Evolutionary conservation across 208 protist species (phyloP).

Genomic region (Endotrypanum monterogeii): DNA sequence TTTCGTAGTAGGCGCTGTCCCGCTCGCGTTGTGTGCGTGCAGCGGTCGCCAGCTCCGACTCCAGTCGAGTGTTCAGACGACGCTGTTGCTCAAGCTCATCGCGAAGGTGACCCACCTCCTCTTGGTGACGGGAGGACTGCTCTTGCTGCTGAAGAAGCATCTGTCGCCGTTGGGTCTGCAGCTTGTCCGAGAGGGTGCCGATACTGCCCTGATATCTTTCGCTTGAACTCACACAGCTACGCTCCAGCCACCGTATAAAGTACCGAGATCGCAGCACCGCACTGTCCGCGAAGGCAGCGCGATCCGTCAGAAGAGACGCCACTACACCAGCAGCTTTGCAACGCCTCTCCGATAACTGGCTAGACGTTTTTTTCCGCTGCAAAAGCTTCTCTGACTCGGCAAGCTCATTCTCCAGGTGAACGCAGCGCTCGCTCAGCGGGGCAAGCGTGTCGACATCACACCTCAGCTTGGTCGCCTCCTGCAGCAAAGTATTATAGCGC

Average conservation of each 20-base stretch:
- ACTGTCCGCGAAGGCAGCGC: slow-evolving; percentile 3
- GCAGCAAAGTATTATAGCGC: slow-evolving; percentile 13
- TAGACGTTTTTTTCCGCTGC: slow-evolving; percentile 13
- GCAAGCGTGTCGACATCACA: slow-evolving; percentile 30
- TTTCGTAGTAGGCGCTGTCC: slow-evolving; percentile 12
- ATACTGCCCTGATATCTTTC: background rate
- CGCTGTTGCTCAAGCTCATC: slow-evolving; percentile 21
- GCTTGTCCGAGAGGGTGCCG: background rate
- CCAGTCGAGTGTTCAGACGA: slow-evolving; percentile 11
- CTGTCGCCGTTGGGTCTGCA: slow-evolving; percentile 20
- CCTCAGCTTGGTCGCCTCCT: slow-evolving; percentile 17
- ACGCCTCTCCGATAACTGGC: background rate
- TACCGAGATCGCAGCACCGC: slow-evolving; percentile 9
- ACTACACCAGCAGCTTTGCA: slow-evolving; percentile 3
- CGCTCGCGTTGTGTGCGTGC: slow-evolving; percentile 17
- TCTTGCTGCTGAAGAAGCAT: slow-evolving; percentile 13
- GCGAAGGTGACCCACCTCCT: slow-evolving; percentile 9
- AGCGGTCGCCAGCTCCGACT: slow-evolving; percentile 14
- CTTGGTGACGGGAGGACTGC: slow-evolving; percentile 4
- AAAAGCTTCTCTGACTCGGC: slow-evolving; percentile 14
- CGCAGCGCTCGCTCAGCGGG: slow-evolving; percentile 37
- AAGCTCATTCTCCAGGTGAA: slow-evolving; percentile 30
- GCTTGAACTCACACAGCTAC: background rate
- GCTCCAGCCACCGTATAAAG: slow-evolving; percentile 28
- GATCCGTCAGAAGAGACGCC: slow-evolving; percentile 17